Evolutionary conservation across 179 eudicot species (phyloP).

Genomic region (Silene noctiflora): DNA sequence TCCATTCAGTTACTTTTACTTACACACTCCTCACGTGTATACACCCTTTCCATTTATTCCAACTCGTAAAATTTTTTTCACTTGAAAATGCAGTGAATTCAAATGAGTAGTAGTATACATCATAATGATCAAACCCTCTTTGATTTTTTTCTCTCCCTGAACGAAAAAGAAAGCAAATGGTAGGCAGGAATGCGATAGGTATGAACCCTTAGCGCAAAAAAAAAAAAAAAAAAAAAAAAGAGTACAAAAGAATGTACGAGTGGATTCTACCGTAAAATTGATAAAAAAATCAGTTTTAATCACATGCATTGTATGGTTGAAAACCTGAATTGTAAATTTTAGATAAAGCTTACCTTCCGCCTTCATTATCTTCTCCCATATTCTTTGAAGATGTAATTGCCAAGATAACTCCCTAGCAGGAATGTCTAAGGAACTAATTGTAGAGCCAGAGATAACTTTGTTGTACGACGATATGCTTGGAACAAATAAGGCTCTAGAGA

Average conservation of each 20-base stretch:
- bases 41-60: background rate
- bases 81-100: background rate
- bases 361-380: conserved; percentile 64
- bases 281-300: background rate
- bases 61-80: background rate
- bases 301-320: background rate
- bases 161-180: background rate
- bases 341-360: conserved; percentile 46
- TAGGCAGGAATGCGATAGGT: background rate
- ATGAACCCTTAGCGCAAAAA: background rate
- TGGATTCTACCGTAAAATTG: background rate
- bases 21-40: background rate
- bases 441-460: conserved; percentile 68
- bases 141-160: background rate
- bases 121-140: background rate
- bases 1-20: background rate
- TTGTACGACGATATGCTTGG: conserved; percentile 71
- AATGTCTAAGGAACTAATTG: conserved; percentile 35
- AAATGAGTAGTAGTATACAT: background rate
- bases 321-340: background rate
- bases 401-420: conserved; percentile 55
- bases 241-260: conserved; percentile 1
- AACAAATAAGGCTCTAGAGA: conserved; percentile 71
- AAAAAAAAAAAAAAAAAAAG: no score
- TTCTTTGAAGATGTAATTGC: conserved; percentile 66